Evolutionary conservation across 2,329 filamentous ascomycete species (phyloP).

Genomic region (Exophiala viscosa): DNA sequence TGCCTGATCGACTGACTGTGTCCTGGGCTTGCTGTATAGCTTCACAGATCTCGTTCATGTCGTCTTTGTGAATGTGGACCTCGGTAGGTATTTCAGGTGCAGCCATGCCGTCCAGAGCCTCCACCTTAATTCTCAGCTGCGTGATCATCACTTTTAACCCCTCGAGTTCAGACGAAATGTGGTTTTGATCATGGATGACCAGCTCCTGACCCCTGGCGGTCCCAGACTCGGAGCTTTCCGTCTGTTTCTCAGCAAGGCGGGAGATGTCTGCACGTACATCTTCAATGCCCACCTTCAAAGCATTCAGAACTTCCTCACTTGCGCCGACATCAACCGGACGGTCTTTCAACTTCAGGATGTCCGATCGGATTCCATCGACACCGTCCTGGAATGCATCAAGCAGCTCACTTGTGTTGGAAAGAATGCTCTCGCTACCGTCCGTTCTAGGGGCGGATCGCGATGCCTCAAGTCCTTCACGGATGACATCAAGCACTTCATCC

Average conservation of each 20-base stretch:
- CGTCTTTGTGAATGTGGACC: constrained; percentile 44
- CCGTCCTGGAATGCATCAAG: constrained; percentile 64
- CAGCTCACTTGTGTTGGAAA: constrained; percentile 55
- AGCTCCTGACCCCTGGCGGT: constrained; percentile 53
- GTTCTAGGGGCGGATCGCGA: constrained; percentile 51
- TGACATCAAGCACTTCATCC: constrained; percentile 61
- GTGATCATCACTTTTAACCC: constrained; percentile 79
- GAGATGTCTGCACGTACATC: constrained; percentile 75
- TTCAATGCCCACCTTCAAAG: constrained; percentile 76
- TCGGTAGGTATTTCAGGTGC: constrained; percentile 40
- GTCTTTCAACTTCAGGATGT: constrained; percentile 70
- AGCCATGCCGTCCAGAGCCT: constrained; percentile 63
- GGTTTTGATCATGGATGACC: constrained; percentile 54
- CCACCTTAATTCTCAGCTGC: constrained; percentile 78
- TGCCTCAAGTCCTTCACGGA: constrained; percentile 52
- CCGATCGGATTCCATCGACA: constrained; percentile 69
- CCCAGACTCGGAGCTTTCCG: constrained; percentile 49
- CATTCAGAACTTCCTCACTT: constrained; percentile 85
- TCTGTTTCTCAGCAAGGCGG: constrained; percentile 59
- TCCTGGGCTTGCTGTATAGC: constrained; percentile 54
- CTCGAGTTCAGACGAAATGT: constrained; percentile 69
- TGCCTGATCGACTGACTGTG: constrained; percentile 30
- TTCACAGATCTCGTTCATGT: constrained; percentile 45
- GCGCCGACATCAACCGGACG: constrained; percentile 79
- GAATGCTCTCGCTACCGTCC: constrained; percentile 53